phyloP scores from a whole-genome alignment of 345 rosid species.

The Gossypium anomalum region DNA sequence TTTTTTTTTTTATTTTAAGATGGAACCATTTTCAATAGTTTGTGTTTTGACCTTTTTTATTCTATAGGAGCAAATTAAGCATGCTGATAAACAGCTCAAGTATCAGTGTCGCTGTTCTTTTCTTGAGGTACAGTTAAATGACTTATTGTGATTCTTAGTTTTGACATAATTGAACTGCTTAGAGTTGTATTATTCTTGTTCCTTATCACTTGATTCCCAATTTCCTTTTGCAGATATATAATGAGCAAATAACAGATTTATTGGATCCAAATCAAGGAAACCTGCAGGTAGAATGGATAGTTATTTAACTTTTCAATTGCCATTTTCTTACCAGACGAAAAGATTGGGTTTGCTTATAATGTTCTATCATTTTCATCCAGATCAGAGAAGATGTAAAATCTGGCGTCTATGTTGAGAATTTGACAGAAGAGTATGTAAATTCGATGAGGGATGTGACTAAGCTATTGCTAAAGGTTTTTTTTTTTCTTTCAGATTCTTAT shows the following conservation, averaged over 20 bases:
- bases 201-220: slow-evolving; percentile 10
- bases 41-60: slow-evolving; percentile 12
- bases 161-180: neutral
- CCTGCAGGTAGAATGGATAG: slow-evolving; percentile 58
- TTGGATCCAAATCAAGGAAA: slow-evolving; percentile 83
- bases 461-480: slow-evolving; percentile 77
- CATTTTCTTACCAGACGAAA: neutral
- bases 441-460: slow-evolving; percentile 73
- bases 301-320: slow-evolving; percentile 14
- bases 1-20: neutral
- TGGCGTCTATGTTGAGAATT: slow-evolving; percentile 90
- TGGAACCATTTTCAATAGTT: slow-evolving; percentile 7
- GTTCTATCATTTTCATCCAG: slow-evolving; percentile 36
- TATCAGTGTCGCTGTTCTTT: slow-evolving; percentile 97
- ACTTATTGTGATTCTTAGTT: neutral
- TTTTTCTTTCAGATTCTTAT: slow-evolving; percentile 11
- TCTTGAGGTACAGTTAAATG: slow-evolving; percentile 63
- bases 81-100: slow-evolving; percentile 73
- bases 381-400: slow-evolving; percentile 95
- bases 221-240: slow-evolving; percentile 74
- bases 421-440: slow-evolving; percentile 73
- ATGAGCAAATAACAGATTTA: slow-evolving; percentile 96
- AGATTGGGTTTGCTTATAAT: slow-evolving; percentile 9
- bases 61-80: slow-evolving; percentile 81
- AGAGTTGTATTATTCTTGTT: neutral